Conservation (phyloP, 805 yeast genomes). For the Candida saitoana region DNA sequence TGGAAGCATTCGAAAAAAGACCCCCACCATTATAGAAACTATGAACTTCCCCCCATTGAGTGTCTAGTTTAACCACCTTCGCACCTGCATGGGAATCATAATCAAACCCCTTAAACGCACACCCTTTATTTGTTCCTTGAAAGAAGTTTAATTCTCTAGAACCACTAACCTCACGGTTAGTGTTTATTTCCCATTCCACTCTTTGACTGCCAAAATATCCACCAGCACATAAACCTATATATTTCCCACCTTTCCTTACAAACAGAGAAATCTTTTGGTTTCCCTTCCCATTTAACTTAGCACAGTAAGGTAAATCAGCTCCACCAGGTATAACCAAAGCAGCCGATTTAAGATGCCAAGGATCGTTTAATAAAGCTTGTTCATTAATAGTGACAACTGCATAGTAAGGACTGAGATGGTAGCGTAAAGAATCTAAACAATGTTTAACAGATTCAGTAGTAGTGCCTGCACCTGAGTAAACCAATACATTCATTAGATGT, state of each 20-base stretch:
- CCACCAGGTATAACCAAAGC: constrained; percentile 92
- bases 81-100: constrained; percentile 80
- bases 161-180: constrained; percentile 80
- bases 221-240: constrained; percentile 92
- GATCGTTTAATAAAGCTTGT: constrained; percentile 63
- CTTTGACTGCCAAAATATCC: constrained; percentile 76
- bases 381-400: constrained; percentile 75
- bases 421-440: constrained; percentile 69
- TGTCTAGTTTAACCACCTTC: constrained; percentile 47
- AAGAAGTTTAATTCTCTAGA: constrained; percentile 75
- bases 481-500: constrained; percentile 30
- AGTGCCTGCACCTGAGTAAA: constrained; percentile 64
- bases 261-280: constrained; percentile 57
- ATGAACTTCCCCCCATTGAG: constrained; percentile 28
- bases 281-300: constrained; percentile 65
- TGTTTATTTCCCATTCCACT: constrained; percentile 82
- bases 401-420: constrained; percentile 78
- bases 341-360: constrained; percentile 82
- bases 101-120: constrained; percentile 73
- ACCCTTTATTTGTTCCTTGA: constrained; percentile 81
- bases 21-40: constrained; percentile 89
- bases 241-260: constrained; percentile 76
- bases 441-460: constrained; percentile 84
- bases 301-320: constrained; percentile 86
- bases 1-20: constrained; percentile 71